These are phyloP conservation scores for Apophysomyces trapeziformis DNA, from an alignment of 371 early-diverging fungal genomes.

Conservation along the genomic window DNA sequence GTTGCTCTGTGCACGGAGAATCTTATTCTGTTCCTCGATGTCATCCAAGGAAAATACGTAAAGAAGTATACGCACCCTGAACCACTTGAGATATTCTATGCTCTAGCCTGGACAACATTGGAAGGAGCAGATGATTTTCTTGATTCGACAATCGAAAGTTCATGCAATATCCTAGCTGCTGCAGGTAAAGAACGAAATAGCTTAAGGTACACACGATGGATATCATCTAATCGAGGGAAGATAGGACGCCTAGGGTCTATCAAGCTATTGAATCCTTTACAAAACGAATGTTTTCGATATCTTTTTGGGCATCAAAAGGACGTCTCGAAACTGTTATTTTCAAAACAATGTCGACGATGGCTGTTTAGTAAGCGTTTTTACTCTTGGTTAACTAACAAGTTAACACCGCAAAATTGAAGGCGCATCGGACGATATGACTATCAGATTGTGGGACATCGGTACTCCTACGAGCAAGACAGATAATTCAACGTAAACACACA, in stretches of 20 bases:
- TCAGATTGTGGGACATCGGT: conserved; percentile 68
- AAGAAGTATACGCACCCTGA: conserved; percentile 63
- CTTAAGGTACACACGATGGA: too few relatives aligned
- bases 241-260: conserved; percentile 34
- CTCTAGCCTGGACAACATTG: conserved; percentile 60
- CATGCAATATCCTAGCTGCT: conserved; percentile 49
- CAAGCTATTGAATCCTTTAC: conserved; percentile 58
- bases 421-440: conserved; percentile 55
- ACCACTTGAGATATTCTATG: conserved; percentile 56
- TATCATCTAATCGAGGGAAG: too few relatives aligned
- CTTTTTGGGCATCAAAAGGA: conserved; percentile 56
- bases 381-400: neutral
- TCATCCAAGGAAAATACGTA: conserved; percentile 45
- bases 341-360: conserved; percentile 54
- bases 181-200: conserved; percentile 32
- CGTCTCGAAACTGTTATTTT: conserved; percentile 50
- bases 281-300: conserved; percentile 59
- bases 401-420: conserved; percentile 26
- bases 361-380: conserved; percentile 49
- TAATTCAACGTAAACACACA: conserved; percentile 28
- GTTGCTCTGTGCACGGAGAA: conserved; percentile 58
- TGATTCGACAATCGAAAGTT: conserved; percentile 4
- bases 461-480: conserved; percentile 33
- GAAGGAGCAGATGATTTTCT: conserved; percentile 5
- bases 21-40: conserved; percentile 54